These are phyloP conservation scores for Alternaria brassicae DNA, from an alignment of 2,329 filamentous ascomycete species.

Conservation along the genomic window DNA sequence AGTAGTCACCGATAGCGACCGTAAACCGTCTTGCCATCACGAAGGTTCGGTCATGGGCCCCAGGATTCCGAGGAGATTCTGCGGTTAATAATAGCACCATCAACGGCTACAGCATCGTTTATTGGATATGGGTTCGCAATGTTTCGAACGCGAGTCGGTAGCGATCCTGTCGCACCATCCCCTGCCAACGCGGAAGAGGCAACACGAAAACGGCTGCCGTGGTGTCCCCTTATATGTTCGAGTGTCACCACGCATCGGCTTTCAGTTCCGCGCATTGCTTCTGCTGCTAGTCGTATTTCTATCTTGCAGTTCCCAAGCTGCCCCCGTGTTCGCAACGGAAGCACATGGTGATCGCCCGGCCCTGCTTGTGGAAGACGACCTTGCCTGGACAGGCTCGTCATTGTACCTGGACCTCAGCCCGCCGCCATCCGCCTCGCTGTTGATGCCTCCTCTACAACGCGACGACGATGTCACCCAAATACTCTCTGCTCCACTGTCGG, in stretches of 20 bases:
- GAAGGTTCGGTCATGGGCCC: slow-evolving; percentile 32
- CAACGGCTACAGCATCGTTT: slow-evolving; percentile 16
- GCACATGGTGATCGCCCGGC: slow-evolving; percentile 45
- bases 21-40: not conserved
- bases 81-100: slow-evolving; percentile 27
- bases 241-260: slow-evolving; percentile 17
- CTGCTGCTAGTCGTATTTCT: slow-evolving; percentile 38
- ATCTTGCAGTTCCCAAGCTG: slow-evolving; percentile 36
- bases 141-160: slow-evolving; percentile 31
- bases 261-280: slow-evolving; percentile 25
- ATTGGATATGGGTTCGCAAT: slow-evolving; percentile 24
- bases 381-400: slow-evolving; percentile 41
- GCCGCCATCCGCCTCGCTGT: slow-evolving; percentile 36
- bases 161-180: slow-evolving; percentile 45
- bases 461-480: slow-evolving; percentile 34
- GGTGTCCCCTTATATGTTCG: slow-evolving; percentile 27
- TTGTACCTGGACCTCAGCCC: slow-evolving; percentile 41
- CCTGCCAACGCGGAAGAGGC: slow-evolving; percentile 27
- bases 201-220: slow-evolving; percentile 31
- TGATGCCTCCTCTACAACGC: slow-evolving; percentile 44
- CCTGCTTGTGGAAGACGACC: slow-evolving; percentile 32
- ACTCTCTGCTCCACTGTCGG: slow-evolving; percentile 32
- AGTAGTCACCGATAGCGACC: not conserved
- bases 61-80: slow-evolving; percentile 16
- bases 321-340: slow-evolving; percentile 33